Evolutionary conservation across 2,329 filamentous ascomycete species (phyloP).

Genomic region (Curvularia eragrostidis): DNA sequence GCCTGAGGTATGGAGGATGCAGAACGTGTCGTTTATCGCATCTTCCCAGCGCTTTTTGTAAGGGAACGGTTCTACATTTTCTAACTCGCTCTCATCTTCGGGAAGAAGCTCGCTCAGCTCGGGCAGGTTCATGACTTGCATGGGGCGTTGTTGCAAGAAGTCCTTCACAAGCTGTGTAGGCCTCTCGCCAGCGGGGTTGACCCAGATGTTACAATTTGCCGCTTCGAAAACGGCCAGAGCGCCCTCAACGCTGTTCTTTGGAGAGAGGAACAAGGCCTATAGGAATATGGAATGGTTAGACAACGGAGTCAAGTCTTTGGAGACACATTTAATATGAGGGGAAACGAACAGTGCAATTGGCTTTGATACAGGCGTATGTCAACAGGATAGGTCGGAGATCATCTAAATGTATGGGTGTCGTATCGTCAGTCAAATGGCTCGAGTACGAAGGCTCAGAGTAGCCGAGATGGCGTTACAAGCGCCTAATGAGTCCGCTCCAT

Average conservation of each 20-base stretch:
- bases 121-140: slow-evolving; percentile 24
- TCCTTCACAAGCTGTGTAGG: slow-evolving; percentile 15
- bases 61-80: slow-evolving; percentile 11
- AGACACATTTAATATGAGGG: not conserved
- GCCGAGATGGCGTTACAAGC: no score
- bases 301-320: not conserved
- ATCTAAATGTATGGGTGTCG: slow-evolving; percentile 5
- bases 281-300: not conserved
- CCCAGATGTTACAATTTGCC: slow-evolving; percentile 24
- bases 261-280: slow-evolving; percentile 21
- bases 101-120: slow-evolving; percentile 17
- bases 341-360: slow-evolving; percentile 38
- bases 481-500: no score
- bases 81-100: slow-evolving; percentile 3
- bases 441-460: no score
- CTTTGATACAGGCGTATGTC: slow-evolving; percentile 50
- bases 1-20: slow-evolving; percentile 46
- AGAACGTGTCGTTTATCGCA: slow-evolving; percentile 31
- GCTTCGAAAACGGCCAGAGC: slow-evolving; percentile 29
- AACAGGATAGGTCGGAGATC: slow-evolving; percentile 50
- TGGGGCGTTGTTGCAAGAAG: slow-evolving; percentile 11
- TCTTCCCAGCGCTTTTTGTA: slow-evolving; percentile 30
- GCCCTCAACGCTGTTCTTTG: slow-evolving; percentile 29
- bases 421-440: no score
- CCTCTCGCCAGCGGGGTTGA: slow-evolving; percentile 12